Conservation (phyloP, 2,329 filamentous ascomycete species). For the Daldinia eschscholtzii region DNA sequence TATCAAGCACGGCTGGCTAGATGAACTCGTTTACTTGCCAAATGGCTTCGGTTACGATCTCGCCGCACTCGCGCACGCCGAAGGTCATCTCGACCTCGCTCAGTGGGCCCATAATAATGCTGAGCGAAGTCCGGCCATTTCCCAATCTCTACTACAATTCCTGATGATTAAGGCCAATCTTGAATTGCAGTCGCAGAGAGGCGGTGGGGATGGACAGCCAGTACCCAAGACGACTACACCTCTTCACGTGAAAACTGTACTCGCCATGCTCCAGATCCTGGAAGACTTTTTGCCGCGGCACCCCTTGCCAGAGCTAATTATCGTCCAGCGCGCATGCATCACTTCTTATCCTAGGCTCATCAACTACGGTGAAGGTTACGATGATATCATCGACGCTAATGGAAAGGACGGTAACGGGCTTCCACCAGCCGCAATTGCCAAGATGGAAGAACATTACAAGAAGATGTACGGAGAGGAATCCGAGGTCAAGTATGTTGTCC, state of each 20-base stretch:
- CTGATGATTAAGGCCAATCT: conserved; percentile 85
- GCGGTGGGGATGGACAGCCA: conserved; percentile 71
- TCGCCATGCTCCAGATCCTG: conserved; percentile 81
- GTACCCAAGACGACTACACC: conserved; percentile 74
- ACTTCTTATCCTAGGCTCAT: conserved; percentile 93
- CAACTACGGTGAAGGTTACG: conserved; percentile 93
- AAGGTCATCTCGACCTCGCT: conserved; percentile 82
- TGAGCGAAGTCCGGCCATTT: conserved; percentile 75
- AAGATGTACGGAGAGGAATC: conserved; percentile 96
- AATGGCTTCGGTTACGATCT: conserved; percentile 91
- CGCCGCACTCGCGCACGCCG: conserved; percentile 85
- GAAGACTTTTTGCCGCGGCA: conserved; percentile 75
- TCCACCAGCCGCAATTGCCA: conserved; percentile 81
- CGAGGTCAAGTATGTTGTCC: conserved; percentile 86
- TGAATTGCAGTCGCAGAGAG: conserved; percentile 80
- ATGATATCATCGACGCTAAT: conserved; percentile 90
- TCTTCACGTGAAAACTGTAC: conserved; percentile 87
- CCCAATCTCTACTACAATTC: conserved; percentile 80
- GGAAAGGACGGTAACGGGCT: conserved; percentile 85
- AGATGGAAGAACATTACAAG: conserved; percentile 98
- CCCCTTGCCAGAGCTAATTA: conserved; percentile 76
- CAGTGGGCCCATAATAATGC: conserved; percentile 82
- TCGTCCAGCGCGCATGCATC: conserved; percentile 88
- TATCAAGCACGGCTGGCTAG: conserved; percentile 84
- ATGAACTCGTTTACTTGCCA: conserved; percentile 80